Conservation (phyloP, 805 yeast genomes). For the Candida golubevii region DNA sequence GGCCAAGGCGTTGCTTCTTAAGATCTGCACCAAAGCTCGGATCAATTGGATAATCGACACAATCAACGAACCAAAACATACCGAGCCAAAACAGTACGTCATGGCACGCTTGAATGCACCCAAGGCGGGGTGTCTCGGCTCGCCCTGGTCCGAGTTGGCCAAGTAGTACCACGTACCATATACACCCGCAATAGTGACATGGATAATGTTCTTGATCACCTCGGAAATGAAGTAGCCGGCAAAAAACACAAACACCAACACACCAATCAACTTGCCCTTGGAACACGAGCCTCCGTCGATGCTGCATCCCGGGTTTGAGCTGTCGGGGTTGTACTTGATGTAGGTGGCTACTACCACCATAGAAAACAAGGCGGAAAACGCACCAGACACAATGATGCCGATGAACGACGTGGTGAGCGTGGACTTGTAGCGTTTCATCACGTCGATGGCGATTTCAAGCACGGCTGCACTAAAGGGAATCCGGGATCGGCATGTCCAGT, state of each 20-base stretch:
- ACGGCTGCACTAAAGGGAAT: slow-evolving; percentile 74
- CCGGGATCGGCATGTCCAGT: slow-evolving; percentile 65
- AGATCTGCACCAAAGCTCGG: slow-evolving; percentile 48
- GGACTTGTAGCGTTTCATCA: slow-evolving; percentile 68
- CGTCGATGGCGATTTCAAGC: slow-evolving; percentile 69
- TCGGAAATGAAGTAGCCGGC: slow-evolving; percentile 83
- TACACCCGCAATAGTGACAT: slow-evolving; percentile 76
- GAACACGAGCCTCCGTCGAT: slow-evolving; percentile 52
- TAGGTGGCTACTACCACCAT: slow-evolving; percentile 71
- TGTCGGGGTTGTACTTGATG: slow-evolving; percentile 65
- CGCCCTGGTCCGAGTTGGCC: slow-evolving; percentile 68
- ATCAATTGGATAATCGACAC: slow-evolving; percentile 68
- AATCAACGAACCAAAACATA: slow-evolving; percentile 78
- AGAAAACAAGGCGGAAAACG: slow-evolving; percentile 62
- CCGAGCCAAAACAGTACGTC: slow-evolving; percentile 85
- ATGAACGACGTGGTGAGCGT: slow-evolving; percentile 55
- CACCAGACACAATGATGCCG: slow-evolving; percentile 57
- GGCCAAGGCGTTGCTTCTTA: slow-evolving; percentile 49
- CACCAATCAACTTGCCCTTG: slow-evolving; percentile 58
- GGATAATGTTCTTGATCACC: slow-evolving; percentile 74
- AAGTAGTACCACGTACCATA: slow-evolving; percentile 92
- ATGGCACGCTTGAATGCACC: slow-evolving; percentile 78
- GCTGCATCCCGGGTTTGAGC: slow-evolving; percentile 48
- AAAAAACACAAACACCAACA: slow-evolving; percentile 69
- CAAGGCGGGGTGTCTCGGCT: slow-evolving; percentile 73